Evolutionary conservation across 441 rosid species (phyloP), one percentile per base, ranked within the genome.

Genomic region (Bocquillonia castaneifolia): DNA sequence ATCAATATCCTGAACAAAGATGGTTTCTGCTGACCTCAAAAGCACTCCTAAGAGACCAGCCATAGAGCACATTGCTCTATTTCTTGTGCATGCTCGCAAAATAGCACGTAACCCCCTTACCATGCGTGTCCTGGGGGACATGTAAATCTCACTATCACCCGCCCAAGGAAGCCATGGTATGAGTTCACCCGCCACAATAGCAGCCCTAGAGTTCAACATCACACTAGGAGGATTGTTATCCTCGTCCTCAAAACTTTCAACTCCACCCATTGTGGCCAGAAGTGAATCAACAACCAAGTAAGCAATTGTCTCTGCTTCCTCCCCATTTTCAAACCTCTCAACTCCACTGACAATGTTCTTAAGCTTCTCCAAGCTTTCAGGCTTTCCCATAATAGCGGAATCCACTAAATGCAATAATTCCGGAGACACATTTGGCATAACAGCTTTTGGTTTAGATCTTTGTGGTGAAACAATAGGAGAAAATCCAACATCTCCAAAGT

Each of bases 181-280:
- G 66, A 95, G 91, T 74, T 92, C 99, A 64, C 90, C 97, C 28
- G 98, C 86, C 76, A 95, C 99, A 76, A 85, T 86, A 54, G 99
- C 98, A 64, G 99, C 99, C 62, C 99, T 83, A 37, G 98, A 89
- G 81, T 95, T 95, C 77, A 92, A 79, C 99, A 95, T 95, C 73
- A 95, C 98, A 73, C 98, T 95, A 52, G 99, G 99, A 78, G 99
- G 99, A 75, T 89, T 92, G 77, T 80, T 86, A 71, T 95, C 98
- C 70, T 85, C 99, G 71, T 92, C 97, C 80, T 93, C 99, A 75
- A 92, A 92, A 80, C 99, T 89, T 86, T 95, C 99, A 73, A 95
- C 96, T 64, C 98, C 99, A 71, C 99, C 99, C 99, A 95, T 95
- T 59, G 99, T 95, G 68, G 96, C 98, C 81, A 95, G 81, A 70